These are phyloP conservation scores for Mucor indicus DNA, from an alignment of 371 early-diverging fungal genomes.

Conservation along the genomic window DNA sequence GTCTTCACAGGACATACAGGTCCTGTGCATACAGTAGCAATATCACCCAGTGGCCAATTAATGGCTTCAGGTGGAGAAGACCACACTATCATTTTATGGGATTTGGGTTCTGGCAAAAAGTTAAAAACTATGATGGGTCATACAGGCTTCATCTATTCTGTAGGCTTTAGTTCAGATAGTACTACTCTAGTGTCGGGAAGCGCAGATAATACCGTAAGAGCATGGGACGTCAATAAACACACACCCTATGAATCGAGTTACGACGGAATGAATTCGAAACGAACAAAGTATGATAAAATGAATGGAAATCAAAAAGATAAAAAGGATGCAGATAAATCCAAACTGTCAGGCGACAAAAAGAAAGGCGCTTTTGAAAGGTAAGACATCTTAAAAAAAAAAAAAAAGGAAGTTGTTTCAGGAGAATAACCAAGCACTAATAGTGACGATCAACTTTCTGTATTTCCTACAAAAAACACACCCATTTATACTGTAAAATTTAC, in stretches of 20 bases:
- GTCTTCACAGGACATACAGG: constrained; percentile 93
- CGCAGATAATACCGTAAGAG: constrained; percentile 89
- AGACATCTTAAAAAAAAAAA: neutral
- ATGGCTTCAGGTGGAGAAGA: constrained; percentile 95
- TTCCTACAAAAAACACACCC: constrained; percentile 94
- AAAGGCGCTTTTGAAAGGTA: constrained; percentile 40
- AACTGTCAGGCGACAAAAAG: constrained; percentile 20
- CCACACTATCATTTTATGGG: constrained; percentile 91
- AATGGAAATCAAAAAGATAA: constrained; percentile 30
- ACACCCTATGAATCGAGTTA: constrained; percentile 21
- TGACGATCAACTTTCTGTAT: constrained; percentile 72
- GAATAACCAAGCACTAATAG: constrained; percentile 11
- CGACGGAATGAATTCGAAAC: constrained; percentile 20
- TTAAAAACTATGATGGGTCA: constrained; percentile 87
- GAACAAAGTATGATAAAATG: constrained; percentile 26
- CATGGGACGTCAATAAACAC: constrained; percentile 91
- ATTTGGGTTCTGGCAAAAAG: constrained; percentile 86
- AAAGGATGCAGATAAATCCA: constrained; percentile 23
- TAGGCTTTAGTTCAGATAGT: constrained; percentile 86
- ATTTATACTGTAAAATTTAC: constrained; percentile 88
- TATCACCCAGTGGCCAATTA: constrained; percentile 94
- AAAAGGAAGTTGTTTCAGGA: neutral
- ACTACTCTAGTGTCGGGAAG: constrained; percentile 86
- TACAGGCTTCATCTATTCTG: constrained; percentile 81
- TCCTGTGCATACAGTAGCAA: constrained; percentile 81